phyloP scores from a whole-genome alignment of 2,329 filamentous ascomycete species.

The Venturia aucupariae region DNA sequence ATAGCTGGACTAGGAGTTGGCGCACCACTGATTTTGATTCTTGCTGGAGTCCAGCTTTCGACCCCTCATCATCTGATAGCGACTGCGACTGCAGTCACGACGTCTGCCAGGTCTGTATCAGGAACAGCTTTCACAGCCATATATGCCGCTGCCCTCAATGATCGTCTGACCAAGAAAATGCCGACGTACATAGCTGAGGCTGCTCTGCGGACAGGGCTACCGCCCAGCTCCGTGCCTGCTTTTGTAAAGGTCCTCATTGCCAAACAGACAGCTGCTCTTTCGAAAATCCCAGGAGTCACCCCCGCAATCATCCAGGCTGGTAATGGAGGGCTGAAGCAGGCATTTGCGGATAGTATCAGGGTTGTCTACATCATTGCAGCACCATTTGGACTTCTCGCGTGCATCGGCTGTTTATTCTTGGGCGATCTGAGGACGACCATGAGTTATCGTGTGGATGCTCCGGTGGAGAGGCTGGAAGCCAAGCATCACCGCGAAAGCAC shows the following conservation, averaged over 20 bases:
- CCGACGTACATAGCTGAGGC: background rate
- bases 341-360: slow-evolving; percentile 22
- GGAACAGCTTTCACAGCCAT: slow-evolving; percentile 4
- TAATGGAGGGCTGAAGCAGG: slow-evolving; percentile 11
- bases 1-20: background rate
- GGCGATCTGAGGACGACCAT: slow-evolving; percentile 24
- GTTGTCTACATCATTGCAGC: slow-evolving; percentile 25
- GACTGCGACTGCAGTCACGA: background rate
- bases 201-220: background rate
- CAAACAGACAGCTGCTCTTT: background rate
- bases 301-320: background rate
- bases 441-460: slow-evolving; percentile 8
- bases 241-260: background rate
- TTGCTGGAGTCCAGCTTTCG: slow-evolving; percentile 5
- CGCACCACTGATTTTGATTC: background rate
- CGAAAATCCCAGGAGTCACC: background rate
- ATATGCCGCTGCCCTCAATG: background rate
- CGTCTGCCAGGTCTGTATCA: background rate
- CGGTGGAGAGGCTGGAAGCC: background rate
- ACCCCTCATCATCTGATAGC: slow-evolving; percentile 6
- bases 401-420: slow-evolving; percentile 22
- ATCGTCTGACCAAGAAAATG: background rate
- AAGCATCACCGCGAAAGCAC: background rate
- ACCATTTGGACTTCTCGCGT: slow-evolving; percentile 24
- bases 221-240: background rate